Percentiles rank a stretch among this genome's conserved stretches.
These are phyloP conservation scores for Epichloe hybrida DNA, from an alignment of 2,329 filamentous ascomycete genomes.

Conservation along the genomic window DNA sequence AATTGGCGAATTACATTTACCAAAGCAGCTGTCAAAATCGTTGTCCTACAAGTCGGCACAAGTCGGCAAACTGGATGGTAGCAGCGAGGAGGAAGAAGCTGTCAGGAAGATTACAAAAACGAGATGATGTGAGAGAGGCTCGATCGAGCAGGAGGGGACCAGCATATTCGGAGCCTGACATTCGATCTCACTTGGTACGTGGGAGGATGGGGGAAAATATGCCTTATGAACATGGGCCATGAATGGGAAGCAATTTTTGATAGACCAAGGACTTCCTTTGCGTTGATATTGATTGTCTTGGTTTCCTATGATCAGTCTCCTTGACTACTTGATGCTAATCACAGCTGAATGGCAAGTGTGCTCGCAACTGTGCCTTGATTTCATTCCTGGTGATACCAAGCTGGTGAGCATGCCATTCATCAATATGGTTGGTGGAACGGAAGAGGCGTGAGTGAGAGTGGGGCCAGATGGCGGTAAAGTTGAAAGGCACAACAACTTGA, in stretches of 20 bases:
- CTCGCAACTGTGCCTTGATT: too few species aligned
- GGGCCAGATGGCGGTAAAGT: too few species aligned
- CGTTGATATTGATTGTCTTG: neutral
- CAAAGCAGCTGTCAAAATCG: neutral
- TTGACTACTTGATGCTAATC: neutral
- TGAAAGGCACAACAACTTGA: neutral
- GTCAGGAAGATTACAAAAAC: neutral
- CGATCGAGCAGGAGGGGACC: neutral
- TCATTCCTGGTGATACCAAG: neutral
- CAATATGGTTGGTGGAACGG: neutral
- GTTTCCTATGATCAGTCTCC: neutral
- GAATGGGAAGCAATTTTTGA: neutral
- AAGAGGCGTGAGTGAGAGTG: neutral
- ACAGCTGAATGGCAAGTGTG: neutral
- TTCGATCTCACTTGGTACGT: neutral
- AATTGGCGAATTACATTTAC: neutral
- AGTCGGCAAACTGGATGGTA: neutral
- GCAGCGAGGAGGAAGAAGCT: neutral
- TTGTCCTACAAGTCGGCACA: neutral
- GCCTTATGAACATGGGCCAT: conserved; percentile 1
- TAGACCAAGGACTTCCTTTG: neutral
- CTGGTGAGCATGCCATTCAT: too few species aligned
- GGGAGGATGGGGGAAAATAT: neutral
- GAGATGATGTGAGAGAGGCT: neutral
- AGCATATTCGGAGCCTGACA: neutral